These are phyloP conservation scores for Phialophora macrospora DNA, from an alignment of 2,329 filamentous ascomycete genomes.

Conservation along the genomic window DNA sequence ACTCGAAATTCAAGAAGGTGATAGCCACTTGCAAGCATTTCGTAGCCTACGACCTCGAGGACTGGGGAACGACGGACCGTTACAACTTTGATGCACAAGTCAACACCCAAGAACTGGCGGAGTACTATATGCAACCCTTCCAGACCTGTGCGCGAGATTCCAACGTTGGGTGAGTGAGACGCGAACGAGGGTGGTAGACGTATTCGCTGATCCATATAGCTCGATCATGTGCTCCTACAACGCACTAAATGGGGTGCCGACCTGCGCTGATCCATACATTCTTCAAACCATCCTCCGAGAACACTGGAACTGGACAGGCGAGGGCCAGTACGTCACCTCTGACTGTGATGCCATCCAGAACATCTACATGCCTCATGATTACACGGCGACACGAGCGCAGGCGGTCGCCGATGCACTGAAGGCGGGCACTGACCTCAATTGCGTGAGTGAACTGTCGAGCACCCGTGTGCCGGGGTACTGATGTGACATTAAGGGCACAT, in stretches of 20 bases:
- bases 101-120: constrained; percentile 63
- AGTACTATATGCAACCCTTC: constrained; percentile 72
- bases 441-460: constrained; percentile 37
- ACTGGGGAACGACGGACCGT: constrained; percentile 51
- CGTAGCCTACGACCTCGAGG: constrained; percentile 63
- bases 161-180: constrained; percentile 41
- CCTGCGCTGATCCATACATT: constrained; percentile 67
- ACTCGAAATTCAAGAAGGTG: constrained; percentile 52
- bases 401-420: constrained; percentile 56
- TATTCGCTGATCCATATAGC: constrained; percentile 45
- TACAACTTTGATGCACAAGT: constrained; percentile 63
- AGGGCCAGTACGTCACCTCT: constrained; percentile 66
- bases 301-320: constrained; percentile 67
- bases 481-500: constrained; percentile 47
- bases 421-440: constrained; percentile 61
- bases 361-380: constrained; percentile 62
- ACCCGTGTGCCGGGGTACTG: neutral
- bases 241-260: constrained; percentile 67
- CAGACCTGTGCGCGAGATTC: constrained; percentile 65
- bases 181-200: neutral
- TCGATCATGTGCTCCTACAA: constrained; percentile 70
- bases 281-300: constrained; percentile 67
- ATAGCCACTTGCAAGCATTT: constrained; percentile 66
- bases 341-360: constrained; percentile 69
- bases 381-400: constrained; percentile 48